Percentiles rank a stretch among this genome's conserved stretches.
Conservation (phyloP, 2,329 filamentous ascomycete species). For the Tothia fuscella region DNA sequence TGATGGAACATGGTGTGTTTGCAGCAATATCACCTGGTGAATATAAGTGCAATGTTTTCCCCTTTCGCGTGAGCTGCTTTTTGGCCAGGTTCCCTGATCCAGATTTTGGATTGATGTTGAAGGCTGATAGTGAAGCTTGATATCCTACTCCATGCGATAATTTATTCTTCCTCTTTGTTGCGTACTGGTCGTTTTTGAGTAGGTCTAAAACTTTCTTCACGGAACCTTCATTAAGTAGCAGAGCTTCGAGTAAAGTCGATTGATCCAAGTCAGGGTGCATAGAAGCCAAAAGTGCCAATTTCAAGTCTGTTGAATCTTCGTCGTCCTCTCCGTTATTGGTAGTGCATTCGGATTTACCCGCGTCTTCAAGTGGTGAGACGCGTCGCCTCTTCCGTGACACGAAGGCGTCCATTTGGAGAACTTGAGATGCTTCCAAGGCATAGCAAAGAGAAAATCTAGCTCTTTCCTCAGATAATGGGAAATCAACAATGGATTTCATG, state of each 20-base stretch:
- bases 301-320: constrained; percentile 78
- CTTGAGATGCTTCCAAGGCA: too few relatives aligned
- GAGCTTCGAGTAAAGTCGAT: constrained; percentile 60
- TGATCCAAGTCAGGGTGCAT: constrained; percentile 54
- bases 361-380: constrained; percentile 12
- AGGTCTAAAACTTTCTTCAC: constrained; percentile 52
- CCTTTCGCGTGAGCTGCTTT: constrained; percentile 55
- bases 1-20: constrained; percentile 80
- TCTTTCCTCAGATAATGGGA: too few relatives aligned
- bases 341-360: background rate
- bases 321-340: constrained; percentile 26
- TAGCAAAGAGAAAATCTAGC: too few relatives aligned
- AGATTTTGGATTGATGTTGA: constrained; percentile 8
- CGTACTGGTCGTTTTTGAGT: constrained; percentile 31
- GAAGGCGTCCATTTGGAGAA: constrained; percentile 30
- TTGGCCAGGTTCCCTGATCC: constrained; percentile 14
- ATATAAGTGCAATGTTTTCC: constrained; percentile 73
- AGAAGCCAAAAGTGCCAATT: constrained; percentile 73
- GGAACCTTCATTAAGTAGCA: constrained; percentile 67
- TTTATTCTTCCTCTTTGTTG: constrained; percentile 21
- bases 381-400: constrained; percentile 26
- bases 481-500: too few relatives aligned
- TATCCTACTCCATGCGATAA: constrained; percentile 23
- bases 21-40: constrained; percentile 67
- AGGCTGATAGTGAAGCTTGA: constrained; percentile 29